Evolutionary conservation across 768 basidiomycete genomes (phyloP).

Genomic region (Russula earlei): DNA sequence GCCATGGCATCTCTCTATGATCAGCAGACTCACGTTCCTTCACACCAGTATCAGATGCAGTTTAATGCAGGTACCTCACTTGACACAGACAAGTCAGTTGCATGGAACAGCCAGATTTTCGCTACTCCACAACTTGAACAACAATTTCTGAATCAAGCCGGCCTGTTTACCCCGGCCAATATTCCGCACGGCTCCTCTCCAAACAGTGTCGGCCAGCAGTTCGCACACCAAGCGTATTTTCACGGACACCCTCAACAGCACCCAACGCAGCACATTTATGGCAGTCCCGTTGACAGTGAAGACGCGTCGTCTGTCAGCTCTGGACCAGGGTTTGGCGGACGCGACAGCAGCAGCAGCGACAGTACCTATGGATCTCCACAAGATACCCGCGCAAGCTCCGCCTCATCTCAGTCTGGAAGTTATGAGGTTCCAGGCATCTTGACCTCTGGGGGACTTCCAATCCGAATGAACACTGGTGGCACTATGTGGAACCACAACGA

Average conservation of each 20-base stretch:
- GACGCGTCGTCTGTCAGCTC: slow-evolving; percentile 33
- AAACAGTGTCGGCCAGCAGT: slow-evolving; percentile 11
- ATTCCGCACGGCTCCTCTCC: slow-evolving; percentile 10
- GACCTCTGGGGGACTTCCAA: slow-evolving; percentile 13
- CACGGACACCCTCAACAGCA: slow-evolving; percentile 26
- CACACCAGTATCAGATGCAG: slow-evolving; percentile 26
- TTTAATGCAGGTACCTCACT: slow-evolving; percentile 13
- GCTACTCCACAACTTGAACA: slow-evolving; percentile 17
- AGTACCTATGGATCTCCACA: slow-evolving; percentile 28
- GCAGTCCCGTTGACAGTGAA: slow-evolving; percentile 30
- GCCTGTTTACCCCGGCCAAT: slow-evolving; percentile 14
- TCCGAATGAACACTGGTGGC: slow-evolving; percentile 23
- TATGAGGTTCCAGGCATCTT: slow-evolving; percentile 30
- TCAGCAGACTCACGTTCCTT: slow-evolving; percentile 26
- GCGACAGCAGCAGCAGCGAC: slow-evolving; percentile 32
- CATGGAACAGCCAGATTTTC: slow-evolving; percentile 24
- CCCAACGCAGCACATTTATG: slow-evolving; percentile 24
- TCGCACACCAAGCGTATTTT: slow-evolving; percentile 22
- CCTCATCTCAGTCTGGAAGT: slow-evolving; percentile 23
- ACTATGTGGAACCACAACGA: slow-evolving; percentile 22
- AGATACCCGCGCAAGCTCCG: slow-evolving; percentile 19
- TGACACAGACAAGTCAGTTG: slow-evolving; percentile 23
- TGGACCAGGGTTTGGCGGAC: slow-evolving; percentile 22
- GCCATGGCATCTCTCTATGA: slow-evolving; percentile 39
- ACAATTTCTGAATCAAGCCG: slow-evolving; percentile 10